Conservation (phyloP, 257 asterid species). For the Ajuga chamaepitys region DNA sequence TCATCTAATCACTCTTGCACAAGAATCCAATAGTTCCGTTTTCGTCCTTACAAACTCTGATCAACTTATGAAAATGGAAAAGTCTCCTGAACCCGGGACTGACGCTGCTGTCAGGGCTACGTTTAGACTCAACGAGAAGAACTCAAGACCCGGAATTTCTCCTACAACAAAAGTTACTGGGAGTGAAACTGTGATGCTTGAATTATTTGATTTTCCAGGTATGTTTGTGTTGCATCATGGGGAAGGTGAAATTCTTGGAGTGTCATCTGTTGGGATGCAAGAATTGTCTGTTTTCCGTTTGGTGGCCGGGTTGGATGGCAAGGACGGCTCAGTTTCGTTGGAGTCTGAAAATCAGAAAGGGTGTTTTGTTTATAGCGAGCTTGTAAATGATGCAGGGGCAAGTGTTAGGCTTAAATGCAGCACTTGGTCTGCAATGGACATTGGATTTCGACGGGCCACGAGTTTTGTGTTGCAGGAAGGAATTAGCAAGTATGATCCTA, state of each 20-base stretch:
- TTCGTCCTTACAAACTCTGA: conserved; percentile 37
- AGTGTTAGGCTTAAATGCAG: conserved; percentile 51
- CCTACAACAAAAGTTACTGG: conserved; percentile 13
- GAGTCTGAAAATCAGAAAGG: conserved; percentile 41
- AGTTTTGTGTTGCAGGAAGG: conserved; percentile 60
- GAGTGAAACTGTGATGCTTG: conserved; percentile 44
- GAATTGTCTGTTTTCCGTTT: conserved; percentile 30
- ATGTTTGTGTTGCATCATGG: conserved; percentile 43
- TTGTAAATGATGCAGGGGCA: conserved; percentile 16
- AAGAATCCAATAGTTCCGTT: conserved; percentile 29
- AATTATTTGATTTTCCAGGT: conserved; percentile 71
- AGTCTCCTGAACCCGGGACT: conserved; percentile 56
- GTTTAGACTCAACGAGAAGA: conserved; percentile 42
- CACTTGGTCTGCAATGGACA: conserved; percentile 20
- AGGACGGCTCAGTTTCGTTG: conserved; percentile 34
- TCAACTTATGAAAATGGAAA: conserved; percentile 32
- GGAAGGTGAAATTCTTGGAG: conserved; percentile 31
- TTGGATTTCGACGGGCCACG: conserved; percentile 35
- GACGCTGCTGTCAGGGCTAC: conserved; percentile 54
- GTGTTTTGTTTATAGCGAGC: conserved; percentile 35
- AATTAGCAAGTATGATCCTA: conserved; percentile 53
- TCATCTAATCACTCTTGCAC: conserved; percentile 48
- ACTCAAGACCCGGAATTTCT: background rate
- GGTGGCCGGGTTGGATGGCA: conserved; percentile 38
- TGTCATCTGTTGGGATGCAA: conserved; percentile 2